Evolutionary conservation across 2,329 filamentous ascomycete genomes (phyloP).

Genomic region (Penicillium griseofulvum): DNA sequence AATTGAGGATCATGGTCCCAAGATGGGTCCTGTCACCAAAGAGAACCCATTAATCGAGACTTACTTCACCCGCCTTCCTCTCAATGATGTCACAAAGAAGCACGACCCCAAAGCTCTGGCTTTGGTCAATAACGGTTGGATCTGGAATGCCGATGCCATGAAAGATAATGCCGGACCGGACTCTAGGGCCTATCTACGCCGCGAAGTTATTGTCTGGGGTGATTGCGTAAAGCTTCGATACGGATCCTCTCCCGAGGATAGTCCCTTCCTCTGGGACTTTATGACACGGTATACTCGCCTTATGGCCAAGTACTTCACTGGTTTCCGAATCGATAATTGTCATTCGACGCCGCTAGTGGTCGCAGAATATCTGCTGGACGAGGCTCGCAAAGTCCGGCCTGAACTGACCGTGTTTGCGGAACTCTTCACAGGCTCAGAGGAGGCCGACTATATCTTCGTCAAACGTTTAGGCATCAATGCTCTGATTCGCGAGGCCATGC

Average conservation of each 20-base stretch:
- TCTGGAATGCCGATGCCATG: conserved; percentile 95
- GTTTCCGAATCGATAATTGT: conserved; percentile 96
- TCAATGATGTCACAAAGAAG: conserved; percentile 73
- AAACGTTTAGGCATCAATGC: conserved; percentile 88
- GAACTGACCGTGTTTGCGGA: conserved; percentile 92
- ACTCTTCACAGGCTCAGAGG: conserved; percentile 91
- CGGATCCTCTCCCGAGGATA: conserved; percentile 75
- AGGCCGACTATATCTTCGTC: conserved; percentile 94
- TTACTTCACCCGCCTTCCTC: conserved; percentile 87
- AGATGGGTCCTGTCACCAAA: conserved; percentile 72
- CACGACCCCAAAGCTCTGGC: conserved; percentile 74
- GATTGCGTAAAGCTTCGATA: conserved; percentile 98
- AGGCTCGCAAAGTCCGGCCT: conserved; percentile 82
- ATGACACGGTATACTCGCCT: conserved; percentile 91
- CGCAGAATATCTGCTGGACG: conserved; percentile 89
- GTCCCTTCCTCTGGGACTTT: conserved; percentile 89
- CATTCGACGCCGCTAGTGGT: conserved; percentile 95
- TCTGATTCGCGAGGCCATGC: conserved; percentile 95
- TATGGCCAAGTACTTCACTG: conserved; percentile 91
- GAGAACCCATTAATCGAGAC: conserved; percentile 82
- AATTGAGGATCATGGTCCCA: conserved; percentile 87
- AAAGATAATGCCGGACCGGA: conserved; percentile 88
- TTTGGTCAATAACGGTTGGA: conserved; percentile 95
- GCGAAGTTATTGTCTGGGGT: conserved; percentile 97
- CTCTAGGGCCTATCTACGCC: conserved; percentile 87